Evolutionary conservation across 129 eudicot genomes (phyloP).

Genomic region (Escallonia herrerae): DNA sequence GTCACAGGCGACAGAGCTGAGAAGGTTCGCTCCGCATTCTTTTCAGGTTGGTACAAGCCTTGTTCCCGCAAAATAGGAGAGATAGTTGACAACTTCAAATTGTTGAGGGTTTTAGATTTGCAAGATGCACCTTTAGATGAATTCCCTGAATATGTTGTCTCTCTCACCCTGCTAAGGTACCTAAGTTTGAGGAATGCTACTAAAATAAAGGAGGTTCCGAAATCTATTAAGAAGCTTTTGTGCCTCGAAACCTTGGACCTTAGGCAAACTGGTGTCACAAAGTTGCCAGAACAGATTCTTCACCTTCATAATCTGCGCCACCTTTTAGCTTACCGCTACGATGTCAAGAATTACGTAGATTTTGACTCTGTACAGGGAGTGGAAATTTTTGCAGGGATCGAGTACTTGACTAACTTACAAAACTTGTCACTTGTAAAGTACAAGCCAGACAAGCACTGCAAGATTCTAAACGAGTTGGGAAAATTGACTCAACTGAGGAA

Average conservation of each 20-base stretch:
- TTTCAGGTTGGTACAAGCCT: not conserved
- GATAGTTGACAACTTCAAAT: not conserved
- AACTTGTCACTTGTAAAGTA: conserved; percentile 7
- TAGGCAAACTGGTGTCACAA: conserved; percentile 1
- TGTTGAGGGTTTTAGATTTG: conserved; percentile 19
- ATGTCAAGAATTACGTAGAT: not conserved
- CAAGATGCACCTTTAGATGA: conserved; percentile 7
- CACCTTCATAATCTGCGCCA: conserved; percentile 13
- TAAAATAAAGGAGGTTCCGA: conserved; percentile 6
- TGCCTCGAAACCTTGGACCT: conserved; percentile 22
- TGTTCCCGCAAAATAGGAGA: not conserved
- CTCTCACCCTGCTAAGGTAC: conserved; percentile 7
- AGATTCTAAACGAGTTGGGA: conserved; percentile 3
- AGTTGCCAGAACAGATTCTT: conserved; percentile 9
- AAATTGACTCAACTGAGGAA: conserved; percentile 5
- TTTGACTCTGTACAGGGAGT: conserved; percentile 8
- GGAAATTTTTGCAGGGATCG: not conserved
- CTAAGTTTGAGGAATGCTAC: conserved; percentile 11
- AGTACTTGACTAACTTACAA: not conserved
- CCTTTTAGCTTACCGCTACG: conserved; percentile 5
- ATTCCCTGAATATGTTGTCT: conserved; percentile 12
- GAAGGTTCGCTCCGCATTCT: conserved; percentile 6
- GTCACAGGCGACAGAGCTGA: too few relatives aligned
- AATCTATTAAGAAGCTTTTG: conserved; percentile 12
- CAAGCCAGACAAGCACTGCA: not conserved